Conservation (phyloP, 139 green algal genomes). For the Zygnema circumcarinatum region DNA sequence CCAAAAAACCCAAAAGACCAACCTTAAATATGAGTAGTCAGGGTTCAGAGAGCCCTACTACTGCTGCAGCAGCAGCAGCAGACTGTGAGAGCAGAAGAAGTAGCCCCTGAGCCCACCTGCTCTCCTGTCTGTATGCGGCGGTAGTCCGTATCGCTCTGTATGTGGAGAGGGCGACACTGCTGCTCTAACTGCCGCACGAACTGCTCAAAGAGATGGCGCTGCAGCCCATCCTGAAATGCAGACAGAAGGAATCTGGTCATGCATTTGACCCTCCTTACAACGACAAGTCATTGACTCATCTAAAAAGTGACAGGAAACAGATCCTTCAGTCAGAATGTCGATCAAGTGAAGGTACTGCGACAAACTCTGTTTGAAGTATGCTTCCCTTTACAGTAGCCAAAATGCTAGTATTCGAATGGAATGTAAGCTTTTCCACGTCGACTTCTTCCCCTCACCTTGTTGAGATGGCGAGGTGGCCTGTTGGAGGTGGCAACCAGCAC, state of each 20-base stretch:
- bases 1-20: neutral
- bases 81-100: no score
- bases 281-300: slow-evolving; percentile 9
- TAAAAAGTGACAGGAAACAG: no score
- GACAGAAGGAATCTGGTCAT: neutral
- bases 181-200: slow-evolving; percentile 28
- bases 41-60: no score
- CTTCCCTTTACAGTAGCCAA: no score
- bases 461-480: slow-evolving; percentile 42
- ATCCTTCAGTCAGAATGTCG: no score
- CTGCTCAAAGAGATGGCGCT: slow-evolving; percentile 40
- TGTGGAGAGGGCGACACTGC: neutral
- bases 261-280: neutral
- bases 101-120: no score
- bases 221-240: slow-evolving; percentile 39
- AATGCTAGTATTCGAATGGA: no score
- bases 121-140: slow-evolving; percentile 34
- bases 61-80: no score
- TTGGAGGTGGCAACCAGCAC: slow-evolving; percentile 51
- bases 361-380: no score
- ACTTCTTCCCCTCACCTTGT: slow-evolving; percentile 57
- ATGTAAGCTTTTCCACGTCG: no score
- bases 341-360: no score
- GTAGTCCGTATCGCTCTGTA: slow-evolving; percentile 20
- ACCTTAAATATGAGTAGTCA: no score